Evolutionary conservation across 2,329 filamentous ascomycete genomes (phyloP).

Genomic region (Ascochyta pisi): DNA sequence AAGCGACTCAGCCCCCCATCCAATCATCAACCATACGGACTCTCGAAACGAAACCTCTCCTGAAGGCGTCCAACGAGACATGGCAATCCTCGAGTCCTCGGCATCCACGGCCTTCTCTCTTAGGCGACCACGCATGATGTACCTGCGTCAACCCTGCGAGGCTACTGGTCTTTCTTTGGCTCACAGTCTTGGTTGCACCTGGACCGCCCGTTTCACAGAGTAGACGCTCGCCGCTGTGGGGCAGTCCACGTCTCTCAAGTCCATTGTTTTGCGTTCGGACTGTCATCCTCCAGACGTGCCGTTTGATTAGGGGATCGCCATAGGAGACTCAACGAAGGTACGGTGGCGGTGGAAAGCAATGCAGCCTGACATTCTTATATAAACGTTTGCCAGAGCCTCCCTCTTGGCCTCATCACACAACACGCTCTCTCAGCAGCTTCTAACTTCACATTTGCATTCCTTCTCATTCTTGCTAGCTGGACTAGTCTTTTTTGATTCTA

Average conservation of each 20-base stretch:
- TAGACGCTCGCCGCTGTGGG: slow-evolving; percentile 42
- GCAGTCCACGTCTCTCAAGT: slow-evolving; percentile 24
- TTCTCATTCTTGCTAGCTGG: slow-evolving; percentile 20
- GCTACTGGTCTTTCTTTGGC: slow-evolving; percentile 37
- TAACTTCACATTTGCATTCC: slow-evolving; percentile 20
- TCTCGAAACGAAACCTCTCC: slow-evolving; percentile 39
- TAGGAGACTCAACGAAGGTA: slow-evolving; percentile 13
- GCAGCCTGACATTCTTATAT: slow-evolving; percentile 29
- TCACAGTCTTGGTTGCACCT: slow-evolving; percentile 33
- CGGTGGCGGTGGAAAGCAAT: slow-evolving; percentile 19
- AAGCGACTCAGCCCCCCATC: slow-evolving; percentile 34
- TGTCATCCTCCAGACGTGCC: slow-evolving; percentile 30
- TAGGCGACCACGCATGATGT: slow-evolving; percentile 35
- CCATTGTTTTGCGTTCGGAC: slow-evolving; percentile 36
- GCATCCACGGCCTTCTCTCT: slow-evolving; percentile 23
- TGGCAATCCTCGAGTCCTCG: slow-evolving; percentile 21
- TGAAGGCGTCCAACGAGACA: slow-evolving; percentile 23
- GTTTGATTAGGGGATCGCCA: slow-evolving; percentile 43
- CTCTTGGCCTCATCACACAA: slow-evolving; percentile 26
- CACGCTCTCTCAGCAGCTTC: slow-evolving; percentile 28
- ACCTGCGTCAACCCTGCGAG: slow-evolving; percentile 31
- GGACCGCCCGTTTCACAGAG: slow-evolving; percentile 38
- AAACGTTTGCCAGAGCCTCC: slow-evolving; percentile 25
- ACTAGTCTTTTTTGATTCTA: slow-evolving; percentile 14
- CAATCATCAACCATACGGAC: slow-evolving; percentile 32